These are phyloP conservation scores for Vaccinium corymbosum DNA, from an alignment of 148 eudicot genomes.

Conservation along the genomic window DNA sequence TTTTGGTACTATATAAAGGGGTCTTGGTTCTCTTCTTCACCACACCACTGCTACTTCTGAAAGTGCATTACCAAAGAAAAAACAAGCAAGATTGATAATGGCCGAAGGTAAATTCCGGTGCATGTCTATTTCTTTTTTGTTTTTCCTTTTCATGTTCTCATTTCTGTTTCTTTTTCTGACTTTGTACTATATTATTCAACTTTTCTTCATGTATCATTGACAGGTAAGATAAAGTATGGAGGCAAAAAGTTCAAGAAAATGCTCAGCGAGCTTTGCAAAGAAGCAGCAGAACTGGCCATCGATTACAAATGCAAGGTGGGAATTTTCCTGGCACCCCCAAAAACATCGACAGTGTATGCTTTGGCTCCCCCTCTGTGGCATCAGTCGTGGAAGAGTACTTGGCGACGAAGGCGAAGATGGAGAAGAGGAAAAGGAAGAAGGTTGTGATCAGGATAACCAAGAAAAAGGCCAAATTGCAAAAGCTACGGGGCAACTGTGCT, in stretches of 20 bases:
- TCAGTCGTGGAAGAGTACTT: not conserved
- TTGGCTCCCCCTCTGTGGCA: not conserved
- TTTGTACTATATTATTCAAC: not conserved
- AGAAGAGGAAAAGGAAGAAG: not conserved
- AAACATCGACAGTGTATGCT: not conserved
- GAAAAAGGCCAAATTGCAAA: not conserved
- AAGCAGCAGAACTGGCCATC: not conserved
- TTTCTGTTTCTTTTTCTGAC: too few relatives aligned
- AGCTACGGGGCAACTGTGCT: not conserved
- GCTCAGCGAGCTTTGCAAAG: not conserved
- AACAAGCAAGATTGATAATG: not conserved
- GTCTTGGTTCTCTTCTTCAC: not conserved
- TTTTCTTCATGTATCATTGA: not conserved
- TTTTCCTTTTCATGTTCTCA: not conserved
- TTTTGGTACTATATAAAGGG: not conserved
- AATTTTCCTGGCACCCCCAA: not conserved
- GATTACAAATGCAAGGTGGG: not conserved
- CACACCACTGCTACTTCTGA: not conserved
- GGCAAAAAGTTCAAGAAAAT: not conserved
- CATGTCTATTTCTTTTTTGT: not conserved
- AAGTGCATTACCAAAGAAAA: not conserved
- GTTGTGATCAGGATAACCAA: not conserved
- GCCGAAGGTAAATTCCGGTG: not conserved
- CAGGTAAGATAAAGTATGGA: not conserved
- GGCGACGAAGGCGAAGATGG: not conserved